Evolutionary conservation across 2,329 filamentous ascomycete species (phyloP).

Genomic region (Microdochium bolleyi): DNA sequence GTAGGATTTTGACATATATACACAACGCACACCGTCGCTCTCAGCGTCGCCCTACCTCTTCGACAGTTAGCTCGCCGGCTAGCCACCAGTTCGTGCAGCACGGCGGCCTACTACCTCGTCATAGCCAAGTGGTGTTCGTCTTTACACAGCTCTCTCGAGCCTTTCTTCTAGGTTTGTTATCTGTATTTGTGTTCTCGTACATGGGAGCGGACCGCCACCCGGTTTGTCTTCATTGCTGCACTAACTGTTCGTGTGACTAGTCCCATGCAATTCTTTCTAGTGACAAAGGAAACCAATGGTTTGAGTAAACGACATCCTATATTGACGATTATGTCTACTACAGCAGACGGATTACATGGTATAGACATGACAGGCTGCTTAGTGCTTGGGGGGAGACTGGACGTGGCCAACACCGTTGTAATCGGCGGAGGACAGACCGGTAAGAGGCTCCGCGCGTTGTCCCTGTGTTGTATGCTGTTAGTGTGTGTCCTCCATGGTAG

Average conservation of each 20-base stretch:
- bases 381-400: constrained; percentile 55
- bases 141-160: too few relatives aligned
- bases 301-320: neutral
- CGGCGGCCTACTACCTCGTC: too few relatives aligned
- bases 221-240: neutral
- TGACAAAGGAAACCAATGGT: constrained; percentile 25
- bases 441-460: constrained; percentile 81
- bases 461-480: constrained; percentile 37
- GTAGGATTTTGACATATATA: too few relatives aligned
- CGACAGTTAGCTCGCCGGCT: too few relatives aligned
- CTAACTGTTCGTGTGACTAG: neutral
- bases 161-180: too few relatives aligned
- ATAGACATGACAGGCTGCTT: constrained; percentile 8
- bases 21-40: too few relatives aligned
- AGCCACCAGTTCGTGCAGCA: too few relatives aligned
- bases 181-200: too few relatives aligned
- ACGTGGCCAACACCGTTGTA: constrained; percentile 74
- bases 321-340: neutral
- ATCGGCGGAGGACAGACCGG: constrained; percentile 70
- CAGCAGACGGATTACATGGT: constrained; percentile 4
- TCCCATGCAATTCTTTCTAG: constrained; percentile 17
- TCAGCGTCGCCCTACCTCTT: too few relatives aligned
- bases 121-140: too few relatives aligned
- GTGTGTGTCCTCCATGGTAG: constrained; percentile 5
- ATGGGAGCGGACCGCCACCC: neutral